Evolutionary conservation across 768 basidiomycete genomes (phyloP).

Genomic region (Tulasnella sp.): DNA sequence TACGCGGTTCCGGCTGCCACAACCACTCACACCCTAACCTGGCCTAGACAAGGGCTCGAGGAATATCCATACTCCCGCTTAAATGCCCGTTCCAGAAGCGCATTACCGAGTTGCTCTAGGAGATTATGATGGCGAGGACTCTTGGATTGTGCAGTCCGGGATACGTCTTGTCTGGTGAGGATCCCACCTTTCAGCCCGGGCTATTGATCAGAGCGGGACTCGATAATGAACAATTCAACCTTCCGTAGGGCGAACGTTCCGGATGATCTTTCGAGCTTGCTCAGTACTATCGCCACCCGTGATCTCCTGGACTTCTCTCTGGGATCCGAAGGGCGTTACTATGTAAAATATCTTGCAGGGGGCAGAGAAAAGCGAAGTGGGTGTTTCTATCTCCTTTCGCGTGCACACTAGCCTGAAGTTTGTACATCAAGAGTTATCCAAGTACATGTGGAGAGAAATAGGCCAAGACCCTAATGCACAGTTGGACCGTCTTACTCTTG

Average conservation of each 20-base stretch:
- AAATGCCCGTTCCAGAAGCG: conserved; percentile 4
- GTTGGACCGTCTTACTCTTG: conserved; percentile 10
- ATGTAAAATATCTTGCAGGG: conserved; percentile 4
- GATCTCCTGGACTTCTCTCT: conserved; percentile 18
- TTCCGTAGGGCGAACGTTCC: conserved; percentile 9
- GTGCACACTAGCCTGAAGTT: not conserved
- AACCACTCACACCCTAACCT: not conserved
- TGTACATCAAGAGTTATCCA: conserved; percentile 5
- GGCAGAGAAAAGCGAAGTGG: conserved; percentile 9
- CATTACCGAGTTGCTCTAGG: conserved; percentile 18
- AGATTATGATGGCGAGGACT: not conserved
- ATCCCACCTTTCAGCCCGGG: not conserved
- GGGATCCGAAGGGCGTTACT: conserved; percentile 4
- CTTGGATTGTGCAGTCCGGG: conserved; percentile 4
- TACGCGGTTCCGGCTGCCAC: no score
- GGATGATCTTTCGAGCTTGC: not conserved
- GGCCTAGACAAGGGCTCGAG: not conserved
- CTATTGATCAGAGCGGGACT: not conserved
- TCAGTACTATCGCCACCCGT: not conserved
- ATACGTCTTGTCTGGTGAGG: not conserved
- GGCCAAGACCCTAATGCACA: not conserved
- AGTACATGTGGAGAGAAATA: not conserved
- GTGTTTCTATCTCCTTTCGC: not conserved
- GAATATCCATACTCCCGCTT: not conserved
- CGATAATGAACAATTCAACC: not conserved